These are phyloP conservation scores for Cryomyces antarcticus DNA, from an alignment of 495 filamentous ascomycete genomes.

Conservation along the genomic window DNA sequence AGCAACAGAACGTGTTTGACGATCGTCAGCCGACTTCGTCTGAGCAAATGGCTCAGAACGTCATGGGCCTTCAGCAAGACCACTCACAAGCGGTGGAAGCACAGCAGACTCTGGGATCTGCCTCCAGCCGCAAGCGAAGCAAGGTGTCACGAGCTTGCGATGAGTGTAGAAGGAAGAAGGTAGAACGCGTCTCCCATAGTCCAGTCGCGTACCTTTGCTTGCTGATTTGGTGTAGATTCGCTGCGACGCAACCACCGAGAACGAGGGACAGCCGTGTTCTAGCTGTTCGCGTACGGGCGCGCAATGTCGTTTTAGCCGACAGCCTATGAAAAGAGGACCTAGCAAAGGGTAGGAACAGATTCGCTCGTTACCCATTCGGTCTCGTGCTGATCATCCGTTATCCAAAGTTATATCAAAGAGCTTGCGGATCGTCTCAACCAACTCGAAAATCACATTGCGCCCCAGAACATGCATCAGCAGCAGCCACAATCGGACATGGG, in stretches of 20 bases:
- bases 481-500: not conserved
- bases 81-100: slow-evolving; percentile 6
- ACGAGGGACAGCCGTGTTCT: slow-evolving; percentile 58
- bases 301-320: slow-evolving; percentile 72
- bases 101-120: not conserved
- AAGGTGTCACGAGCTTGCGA: slow-evolving; percentile 92
- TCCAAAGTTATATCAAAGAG: slow-evolving; percentile 76
- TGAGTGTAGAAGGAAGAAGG: slow-evolving; percentile 88
- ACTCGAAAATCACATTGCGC: slow-evolving; percentile 39
- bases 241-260: slow-evolving; percentile 73
- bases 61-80: slow-evolving; percentile 10
- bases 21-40: not conserved
- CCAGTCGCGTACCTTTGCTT: not conserved
- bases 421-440: slow-evolving; percentile 71
- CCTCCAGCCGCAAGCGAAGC: slow-evolving; percentile 41
- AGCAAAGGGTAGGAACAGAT: slow-evolving; percentile 58
- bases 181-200: slow-evolving; percentile 11
- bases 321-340: slow-evolving; percentile 86
- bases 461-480: not conserved
- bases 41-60: slow-evolving; percentile 5
- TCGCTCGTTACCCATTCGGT: not conserved
- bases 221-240: slow-evolving; percentile 39
- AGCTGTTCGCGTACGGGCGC: slow-evolving; percentile 65
- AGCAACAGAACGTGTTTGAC: not conserved
- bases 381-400: not conserved